phyloP scores from a whole-genome alignment of 805 yeast genomes.

The Pichia eremophila region DNA sequence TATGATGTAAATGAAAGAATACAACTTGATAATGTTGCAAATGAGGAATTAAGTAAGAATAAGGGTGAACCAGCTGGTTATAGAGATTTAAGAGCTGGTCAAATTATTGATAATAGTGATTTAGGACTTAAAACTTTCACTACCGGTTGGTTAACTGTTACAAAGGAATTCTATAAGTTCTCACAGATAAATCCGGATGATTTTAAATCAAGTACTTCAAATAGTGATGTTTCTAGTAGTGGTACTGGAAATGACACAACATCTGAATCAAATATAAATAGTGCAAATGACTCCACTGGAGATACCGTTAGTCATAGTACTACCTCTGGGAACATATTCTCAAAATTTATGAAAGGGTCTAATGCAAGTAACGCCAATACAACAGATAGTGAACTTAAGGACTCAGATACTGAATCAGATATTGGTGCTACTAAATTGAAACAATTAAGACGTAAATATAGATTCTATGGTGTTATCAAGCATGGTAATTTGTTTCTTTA shows the following conservation, averaged over 20 bases:
- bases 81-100: constrained; percentile 44
- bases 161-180: constrained; percentile 60
- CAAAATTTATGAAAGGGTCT: constrained; percentile 1
- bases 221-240: neutral
- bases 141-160: constrained; percentile 79
- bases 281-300: neutral
- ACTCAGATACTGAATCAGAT: constrained; percentile 21
- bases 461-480: constrained; percentile 61
- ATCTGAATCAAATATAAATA: neutral
- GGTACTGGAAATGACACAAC: neutral
- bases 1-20: constrained; percentile 14
- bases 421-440: constrained; percentile 26
- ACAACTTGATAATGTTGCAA: constrained; percentile 12
- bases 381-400: constrained; percentile 3
- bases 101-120: constrained; percentile 49
- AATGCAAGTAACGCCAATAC: neutral
- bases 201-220: constrained; percentile 9
- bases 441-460: constrained; percentile 41
- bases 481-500: constrained; percentile 88
- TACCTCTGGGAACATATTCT: neutral
- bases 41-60: constrained; percentile 17
- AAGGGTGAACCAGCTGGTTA: constrained; percentile 22
- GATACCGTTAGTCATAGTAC: neutral
- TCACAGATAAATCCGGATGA: constrained; percentile 29
- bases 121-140: constrained; percentile 55